Percentiles rank a stretch among this genome's conserved stretches.
Conservation (phyloP, 495 filamentous ascomycete species). For the Bryoglossum gracile region DNA sequence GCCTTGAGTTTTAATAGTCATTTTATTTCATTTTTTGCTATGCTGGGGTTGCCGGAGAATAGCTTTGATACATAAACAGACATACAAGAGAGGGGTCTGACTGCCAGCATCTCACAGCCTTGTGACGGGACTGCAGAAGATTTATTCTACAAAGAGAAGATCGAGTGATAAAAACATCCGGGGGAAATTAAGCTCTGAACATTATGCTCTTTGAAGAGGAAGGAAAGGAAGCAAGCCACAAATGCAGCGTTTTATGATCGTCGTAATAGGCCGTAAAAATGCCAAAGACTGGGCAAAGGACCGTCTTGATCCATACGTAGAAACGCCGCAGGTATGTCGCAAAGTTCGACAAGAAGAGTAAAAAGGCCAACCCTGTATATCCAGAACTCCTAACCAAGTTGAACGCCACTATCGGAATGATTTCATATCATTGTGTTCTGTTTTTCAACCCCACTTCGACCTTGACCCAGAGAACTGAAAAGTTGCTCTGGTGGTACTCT, state of each 20-base stretch:
- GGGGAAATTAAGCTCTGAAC: conserved; percentile 25
- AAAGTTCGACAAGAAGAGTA: conserved; percentile 20
- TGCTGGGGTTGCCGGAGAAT: conserved; percentile 1
- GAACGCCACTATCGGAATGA: conserved; percentile 2
- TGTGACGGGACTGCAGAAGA: conserved; percentile 21
- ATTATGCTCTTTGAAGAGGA: conserved; percentile 21
- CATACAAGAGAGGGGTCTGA: conserved; percentile 10
- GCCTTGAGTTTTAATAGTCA: conserved; percentile 1
- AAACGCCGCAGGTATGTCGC: conserved; percentile 20
- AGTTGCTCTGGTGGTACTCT: conserved; percentile 23
- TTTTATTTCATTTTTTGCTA: conserved; percentile 9
- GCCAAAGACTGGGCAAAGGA: conserved; percentile 7
- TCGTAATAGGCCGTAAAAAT: conserved; percentile 19
- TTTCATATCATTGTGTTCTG: conserved; percentile 23
- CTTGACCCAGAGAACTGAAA: conserved; percentile 22
- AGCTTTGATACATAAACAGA: conserved; percentile 12
- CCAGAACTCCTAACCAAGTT: conserved; percentile 24
- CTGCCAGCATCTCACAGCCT: conserved; percentile 8
- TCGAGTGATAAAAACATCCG: conserved; percentile 17
- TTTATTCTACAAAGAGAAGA: conserved; percentile 23
- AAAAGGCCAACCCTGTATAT: conserved; percentile 17
- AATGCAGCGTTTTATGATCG: conserved; percentile 12
- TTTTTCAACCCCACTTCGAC: conserved; percentile 19
- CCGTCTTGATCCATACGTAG: conserved; percentile 9
- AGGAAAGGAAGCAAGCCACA: conserved; percentile 12